A percentile compares a stretch with the other conserved stretches of the same genome.
These are phyloP conservation scores for Graphilbum ipis-grandicollis DNA, from an alignment of 2,329 filamentous ascomycete species.

Conservation along the genomic window DNA sequence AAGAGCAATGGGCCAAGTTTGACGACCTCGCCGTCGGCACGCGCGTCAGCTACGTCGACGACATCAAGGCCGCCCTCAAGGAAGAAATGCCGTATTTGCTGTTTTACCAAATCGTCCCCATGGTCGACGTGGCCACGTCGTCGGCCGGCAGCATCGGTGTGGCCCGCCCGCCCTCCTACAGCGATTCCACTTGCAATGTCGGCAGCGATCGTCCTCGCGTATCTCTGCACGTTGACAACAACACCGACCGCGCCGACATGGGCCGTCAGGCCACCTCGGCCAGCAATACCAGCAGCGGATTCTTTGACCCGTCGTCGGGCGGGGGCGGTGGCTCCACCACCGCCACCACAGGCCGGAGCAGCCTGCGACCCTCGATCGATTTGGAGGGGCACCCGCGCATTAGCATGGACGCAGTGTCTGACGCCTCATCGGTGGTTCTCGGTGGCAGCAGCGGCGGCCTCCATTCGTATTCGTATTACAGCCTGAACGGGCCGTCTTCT, in stretches of 20 bases:
- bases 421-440: conserved; percentile 11
- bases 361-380: conserved; percentile 37
- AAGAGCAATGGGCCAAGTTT: conserved; percentile 75
- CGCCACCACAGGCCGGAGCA: conserved; percentile 25
- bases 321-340: too few species aligned
- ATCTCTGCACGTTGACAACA: conserved; percentile 4
- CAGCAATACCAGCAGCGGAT: conserved; percentile 19
- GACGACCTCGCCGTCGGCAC: conserved; percentile 60
- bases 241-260: conserved; percentile 13
- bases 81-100: conserved; percentile 88
- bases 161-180: conserved; percentile 40
- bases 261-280: conserved; percentile 5
- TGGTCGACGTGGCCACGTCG: conserved; percentile 44
- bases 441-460: conserved; percentile 1
- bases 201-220: conserved; percentile 7
- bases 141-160: conserved; percentile 29
- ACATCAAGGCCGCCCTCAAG: conserved; percentile 57
- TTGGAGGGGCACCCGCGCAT: conserved; percentile 29
- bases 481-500: too few species aligned
- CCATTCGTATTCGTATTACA: too few species aligned
- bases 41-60: conserved; percentile 60
- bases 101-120: conserved; percentile 88
- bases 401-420: conserved; percentile 26
- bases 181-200: conserved; percentile 28
- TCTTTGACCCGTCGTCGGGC: conserved; percentile 24